phyloP scores from a whole-genome alignment of 495 filamentous ascomycete species.

The Podospora pseudopauciseta region DNA sequence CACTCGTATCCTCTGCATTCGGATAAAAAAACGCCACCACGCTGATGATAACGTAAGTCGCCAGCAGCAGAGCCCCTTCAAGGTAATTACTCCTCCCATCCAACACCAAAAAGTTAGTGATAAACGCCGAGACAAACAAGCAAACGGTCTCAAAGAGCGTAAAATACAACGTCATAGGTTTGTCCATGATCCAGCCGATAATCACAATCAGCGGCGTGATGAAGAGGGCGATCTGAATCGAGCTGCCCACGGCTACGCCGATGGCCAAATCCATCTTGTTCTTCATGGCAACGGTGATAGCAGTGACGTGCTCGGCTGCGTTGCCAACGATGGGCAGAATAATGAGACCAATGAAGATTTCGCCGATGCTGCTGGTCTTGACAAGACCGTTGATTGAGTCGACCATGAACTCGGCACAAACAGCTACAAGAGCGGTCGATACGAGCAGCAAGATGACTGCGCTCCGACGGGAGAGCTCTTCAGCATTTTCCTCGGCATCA shows the following conservation, averaged over 20 bases:
- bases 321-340: constrained; percentile 86
- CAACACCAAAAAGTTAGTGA: constrained; percentile 77
- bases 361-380: constrained; percentile 54
- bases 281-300: constrained; percentile 75
- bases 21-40: constrained; percentile 63
- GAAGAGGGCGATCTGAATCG: constrained; percentile 80
- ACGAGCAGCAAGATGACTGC: constrained; percentile 68
- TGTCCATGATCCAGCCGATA: constrained; percentile 71
- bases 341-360: constrained; percentile 79
- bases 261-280: constrained; percentile 91
- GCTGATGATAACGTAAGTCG: constrained; percentile 67
- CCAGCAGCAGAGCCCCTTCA: constrained; percentile 71
- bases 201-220: constrained; percentile 78
- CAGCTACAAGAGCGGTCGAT: constrained; percentile 71
- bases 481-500: constrained; percentile 40
- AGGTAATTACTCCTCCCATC: constrained; percentile 80
- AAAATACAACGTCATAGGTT: constrained; percentile 78
- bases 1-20: constrained; percentile 44
- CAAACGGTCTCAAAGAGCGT: constrained; percentile 80
- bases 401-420: constrained; percentile 81
- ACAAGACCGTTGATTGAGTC: constrained; percentile 69
- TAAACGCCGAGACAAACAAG: constrained; percentile 75
- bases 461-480: constrained; percentile 62
- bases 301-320: constrained; percentile 82
- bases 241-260: constrained; percentile 74